Evolutionary conservation across 2,329 filamentous ascomycete genomes (phyloP).

Genomic region (Exophiala sideris): DNA sequence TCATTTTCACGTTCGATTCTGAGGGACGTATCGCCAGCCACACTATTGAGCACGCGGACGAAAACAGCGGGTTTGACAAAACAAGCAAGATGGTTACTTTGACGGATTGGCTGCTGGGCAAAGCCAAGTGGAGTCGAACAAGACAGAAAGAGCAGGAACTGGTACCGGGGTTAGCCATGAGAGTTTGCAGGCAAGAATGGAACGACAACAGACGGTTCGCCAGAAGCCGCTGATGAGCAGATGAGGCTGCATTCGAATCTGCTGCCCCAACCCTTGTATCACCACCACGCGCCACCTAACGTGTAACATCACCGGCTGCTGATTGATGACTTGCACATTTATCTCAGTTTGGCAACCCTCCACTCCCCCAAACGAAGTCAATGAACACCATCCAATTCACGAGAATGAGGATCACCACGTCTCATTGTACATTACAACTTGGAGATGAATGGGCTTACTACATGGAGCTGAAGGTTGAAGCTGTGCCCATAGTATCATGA

Average conservation of each 20-base stretch:
- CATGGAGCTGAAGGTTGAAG: too few relatives aligned
- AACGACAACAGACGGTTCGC: conserved; percentile 10
- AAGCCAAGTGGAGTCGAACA: conserved; percentile 54
- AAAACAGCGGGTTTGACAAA: conserved; percentile 76
- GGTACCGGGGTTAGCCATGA: conserved; percentile 28
- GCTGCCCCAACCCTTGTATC: neutral
- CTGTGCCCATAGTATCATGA: too few relatives aligned
- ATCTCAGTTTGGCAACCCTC: conserved; percentile 1
- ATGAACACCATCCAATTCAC: neutral
- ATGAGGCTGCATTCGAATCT: neutral
- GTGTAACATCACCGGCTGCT: too few relatives aligned
- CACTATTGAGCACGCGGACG: conserved; percentile 90
- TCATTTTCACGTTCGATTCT: conserved; percentile 92
- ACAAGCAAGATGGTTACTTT: conserved; percentile 83
- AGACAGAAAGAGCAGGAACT: conserved; percentile 34
- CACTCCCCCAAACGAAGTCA: conserved; percentile 2
- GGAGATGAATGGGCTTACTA: too few relatives aligned
- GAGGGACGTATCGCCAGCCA: conserved; percentile 81
- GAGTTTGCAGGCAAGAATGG: conserved; percentile 27
- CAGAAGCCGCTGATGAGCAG: neutral
- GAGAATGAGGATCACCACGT: too few relatives aligned
- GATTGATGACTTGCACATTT: neutral
- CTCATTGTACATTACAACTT: too few relatives aligned
- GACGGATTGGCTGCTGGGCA: conserved; percentile 90
- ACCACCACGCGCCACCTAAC: too few relatives aligned